phyloP scores from a whole-genome alignment of 2,329 filamentous ascomycete genomes.

The Lithohypha guttulata region DNA sequence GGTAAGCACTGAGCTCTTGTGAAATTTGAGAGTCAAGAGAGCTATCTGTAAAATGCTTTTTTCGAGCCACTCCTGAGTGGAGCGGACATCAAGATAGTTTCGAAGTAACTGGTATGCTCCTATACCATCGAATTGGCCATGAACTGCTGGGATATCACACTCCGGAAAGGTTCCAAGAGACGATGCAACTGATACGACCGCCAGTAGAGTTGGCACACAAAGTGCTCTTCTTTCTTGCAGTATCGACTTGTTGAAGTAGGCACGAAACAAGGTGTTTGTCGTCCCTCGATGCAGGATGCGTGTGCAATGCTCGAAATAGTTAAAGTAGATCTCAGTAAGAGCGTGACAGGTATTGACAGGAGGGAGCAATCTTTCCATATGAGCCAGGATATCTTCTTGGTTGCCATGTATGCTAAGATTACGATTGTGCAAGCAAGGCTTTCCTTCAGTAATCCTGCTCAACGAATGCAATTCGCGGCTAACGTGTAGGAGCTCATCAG shows the following conservation, averaged over 20 bases:
- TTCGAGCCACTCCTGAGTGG: neutral
- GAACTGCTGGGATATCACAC: slow-evolving; percentile 10
- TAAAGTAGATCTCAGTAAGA: slow-evolving; percentile 17
- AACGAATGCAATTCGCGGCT: slow-evolving; percentile 8
- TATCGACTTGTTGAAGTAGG: slow-evolving; percentile 13
- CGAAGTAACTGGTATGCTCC: slow-evolving; percentile 9
- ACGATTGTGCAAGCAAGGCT: slow-evolving; percentile 5
- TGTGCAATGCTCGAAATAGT: slow-evolving; percentile 22
- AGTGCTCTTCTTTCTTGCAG: slow-evolving; percentile 11
- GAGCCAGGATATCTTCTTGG: slow-evolving; percentile 11
- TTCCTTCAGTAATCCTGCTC: slow-evolving; percentile 2
- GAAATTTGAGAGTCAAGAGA: slow-evolving; percentile 14
- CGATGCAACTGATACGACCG: slow-evolving; percentile 15
- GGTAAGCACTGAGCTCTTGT: slow-evolving; percentile 13
- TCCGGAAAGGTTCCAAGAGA: slow-evolving; percentile 15
- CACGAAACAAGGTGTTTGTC: slow-evolving; percentile 13
- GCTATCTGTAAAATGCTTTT: slow-evolving; percentile 13
- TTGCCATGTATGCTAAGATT: slow-evolving; percentile 12
- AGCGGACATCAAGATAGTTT: slow-evolving; percentile 13
- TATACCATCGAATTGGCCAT: slow-evolving; percentile 9
- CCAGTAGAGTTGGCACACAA: slow-evolving; percentile 17
- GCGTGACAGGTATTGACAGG: slow-evolving; percentile 11
- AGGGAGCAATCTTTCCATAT: slow-evolving; percentile 1
- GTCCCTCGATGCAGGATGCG: slow-evolving; percentile 17
- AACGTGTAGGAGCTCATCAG: neutral